Evolutionary conservation across 2,329 filamentous ascomycete species (phyloP), one percentile per base, ranked within the genome.

Genomic region (Alternaria arbusti): DNA sequence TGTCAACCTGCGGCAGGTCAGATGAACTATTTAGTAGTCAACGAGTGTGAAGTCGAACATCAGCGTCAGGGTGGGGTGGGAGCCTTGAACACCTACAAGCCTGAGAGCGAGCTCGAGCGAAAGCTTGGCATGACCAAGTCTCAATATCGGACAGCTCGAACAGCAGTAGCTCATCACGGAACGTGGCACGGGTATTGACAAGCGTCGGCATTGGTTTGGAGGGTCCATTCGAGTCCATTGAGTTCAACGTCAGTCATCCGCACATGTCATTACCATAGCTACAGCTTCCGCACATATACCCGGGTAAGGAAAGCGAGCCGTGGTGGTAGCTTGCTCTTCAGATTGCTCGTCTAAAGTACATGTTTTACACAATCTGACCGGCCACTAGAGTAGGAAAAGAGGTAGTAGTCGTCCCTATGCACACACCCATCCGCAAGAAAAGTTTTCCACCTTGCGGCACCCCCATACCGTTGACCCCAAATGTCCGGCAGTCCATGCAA

Each of bases 351-450:
- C 77, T 79, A 79, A 78, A 79, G 77, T 79, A 79, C 77, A 79
- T 79, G 77, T 79, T 79, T 79, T 79, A 79, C 77, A 79, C 77
- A 79, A 79, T 79, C 77, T 78, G 76, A 79, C 76, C 76, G 74
- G 76, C 76, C 76, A 79, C 76, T 78, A 78, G 71, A 75, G 70
- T 74, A 70, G 73, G 69, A 75, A 77, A 77, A 75, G 70, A 71
- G 68, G 73, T 74, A 73, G 75, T 78, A 73, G 76, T 78, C 76
- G 69, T 72, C 71, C 75, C 70, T 79, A 79, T 79, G 77, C 76
- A 79, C 77, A 78, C 76, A 78, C 74, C 76, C 74, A 74, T 76
- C 74, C 75, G 69, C 75, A 74, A 69, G 76, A 75, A 63, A 63
- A 63, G 57, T 73, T 78, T 79, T 74, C 74, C 74, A 74, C 73